Evolutionary conservation across 2,329 filamentous ascomycete genomes (phyloP).

Genomic region (Talaromyces sp.): DNA sequence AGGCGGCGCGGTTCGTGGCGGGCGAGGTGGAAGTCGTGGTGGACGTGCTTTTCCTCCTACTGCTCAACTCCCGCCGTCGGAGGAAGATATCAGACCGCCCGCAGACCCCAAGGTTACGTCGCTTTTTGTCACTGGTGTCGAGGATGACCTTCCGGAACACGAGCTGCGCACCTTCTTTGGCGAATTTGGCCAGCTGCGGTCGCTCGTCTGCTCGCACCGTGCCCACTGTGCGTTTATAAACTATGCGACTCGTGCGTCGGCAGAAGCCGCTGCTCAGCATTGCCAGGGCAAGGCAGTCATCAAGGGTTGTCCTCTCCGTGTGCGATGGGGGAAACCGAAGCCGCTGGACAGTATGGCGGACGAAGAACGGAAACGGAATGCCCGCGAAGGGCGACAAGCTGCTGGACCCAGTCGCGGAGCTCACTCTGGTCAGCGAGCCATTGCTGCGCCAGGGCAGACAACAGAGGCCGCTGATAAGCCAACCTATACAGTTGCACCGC

Average conservation of each 20-base stretch:
- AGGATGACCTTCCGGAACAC: constrained; percentile 92
- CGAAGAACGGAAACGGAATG: constrained; percentile 75
- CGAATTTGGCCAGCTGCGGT: constrained; percentile 82
- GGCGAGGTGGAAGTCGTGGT: constrained; percentile 47
- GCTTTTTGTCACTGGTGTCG: constrained; percentile 88
- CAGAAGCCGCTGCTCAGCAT: constrained; percentile 77
- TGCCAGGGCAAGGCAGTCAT: constrained; percentile 87
- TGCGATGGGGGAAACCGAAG: constrained; percentile 91
- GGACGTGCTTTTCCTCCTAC: constrained; percentile 62
- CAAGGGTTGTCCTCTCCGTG: constrained; percentile 79
- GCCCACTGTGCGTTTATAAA: constrained; percentile 97
- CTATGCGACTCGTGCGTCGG: constrained; percentile 75
- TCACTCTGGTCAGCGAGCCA: constrained; percentile 25
- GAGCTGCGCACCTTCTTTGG: constrained; percentile 88
- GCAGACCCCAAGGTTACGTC: constrained; percentile 82
- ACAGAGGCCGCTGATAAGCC: constrained; percentile 34
- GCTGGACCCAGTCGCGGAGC: constrained; percentile 45
- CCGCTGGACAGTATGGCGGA: constrained; percentile 87
- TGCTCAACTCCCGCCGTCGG: constrained; percentile 70
- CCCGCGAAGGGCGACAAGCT: constrained; percentile 66
- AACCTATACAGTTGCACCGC: constrained; percentile 59
- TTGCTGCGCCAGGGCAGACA: constrained; percentile 37
- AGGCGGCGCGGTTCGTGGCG: constrained; percentile 36
- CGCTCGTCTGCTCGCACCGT: constrained; percentile 91
- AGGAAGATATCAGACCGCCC: constrained; percentile 81